Base-by-base conservation (phyloP, 169 alveolate species). In the Toxoplasma gondii region DNA sequence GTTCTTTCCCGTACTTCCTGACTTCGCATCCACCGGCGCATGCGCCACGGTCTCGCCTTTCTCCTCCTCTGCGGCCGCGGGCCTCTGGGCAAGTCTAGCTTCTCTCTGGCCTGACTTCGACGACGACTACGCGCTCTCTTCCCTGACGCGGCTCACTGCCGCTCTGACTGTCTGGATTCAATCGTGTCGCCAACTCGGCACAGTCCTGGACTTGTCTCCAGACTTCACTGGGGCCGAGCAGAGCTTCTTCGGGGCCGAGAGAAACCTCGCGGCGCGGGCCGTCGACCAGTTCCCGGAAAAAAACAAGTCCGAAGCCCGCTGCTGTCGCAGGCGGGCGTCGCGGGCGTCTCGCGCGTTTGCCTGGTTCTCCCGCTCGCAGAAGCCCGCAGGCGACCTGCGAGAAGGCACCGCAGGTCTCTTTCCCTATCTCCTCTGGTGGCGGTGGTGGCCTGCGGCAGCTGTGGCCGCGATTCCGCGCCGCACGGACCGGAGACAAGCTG, bases 391-490 rank as follows among this genome's bases (percentile, higher is more conserved):
- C 24, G 74, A 64, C 7, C 74, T 16, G 34, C 7, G n/a, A 64
- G 74, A 64, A 64, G 39, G 84, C 43, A 44, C 12, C 43, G 44
- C 84, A 9, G 84, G 84, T n/a, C 84, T 74, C 43, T 36, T 34
- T 36, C 45, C 84, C 31, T 36, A 74, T 24, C 43, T 74, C 27
- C 84, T 74, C 27, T 74, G 84, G 84, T 74, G 84, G 84, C 39
- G 84, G 44, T 74, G 84, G 84, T 74, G 84, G 84, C 84, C 84
- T 0, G 84, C 84, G 10, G 84, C 84, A 9, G 84, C 84, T 0
- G 84, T n/a, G 44, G 84, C 84, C 17, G 84, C 84, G 39, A 36
- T 36, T 19, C 74, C 74, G 74, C 74, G 74, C 34, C 7, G 74
- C 7, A 64, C 74, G 29, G 74, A 31, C 74, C 9, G 74, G 74